Percentiles rank a stretch among this genome's conserved stretches.
Conservation (phyloP, 2,329 filamentous ascomycete genomes). For the Trichocomaceae sp. region DNA sequence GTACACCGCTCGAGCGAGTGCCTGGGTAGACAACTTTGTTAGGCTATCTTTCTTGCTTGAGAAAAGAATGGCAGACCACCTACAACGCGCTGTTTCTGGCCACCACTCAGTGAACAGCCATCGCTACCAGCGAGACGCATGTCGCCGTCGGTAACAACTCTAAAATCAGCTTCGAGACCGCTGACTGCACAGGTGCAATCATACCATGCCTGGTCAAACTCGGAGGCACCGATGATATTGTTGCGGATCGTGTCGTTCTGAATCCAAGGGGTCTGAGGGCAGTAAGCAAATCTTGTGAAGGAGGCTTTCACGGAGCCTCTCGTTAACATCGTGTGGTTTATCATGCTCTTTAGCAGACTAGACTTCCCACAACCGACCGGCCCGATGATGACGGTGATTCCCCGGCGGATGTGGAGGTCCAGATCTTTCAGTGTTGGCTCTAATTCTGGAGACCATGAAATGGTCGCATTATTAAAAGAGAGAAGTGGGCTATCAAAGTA, state of each 20-base stretch:
- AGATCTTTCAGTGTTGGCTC: background rate
- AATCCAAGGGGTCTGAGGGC: too few species aligned
- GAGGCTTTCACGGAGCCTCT: too few species aligned
- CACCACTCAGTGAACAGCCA: conserved; percentile 70
- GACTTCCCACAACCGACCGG: conserved; percentile 50
- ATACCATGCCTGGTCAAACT: conserved; percentile 24
- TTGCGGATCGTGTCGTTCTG: conserved; percentile 36
- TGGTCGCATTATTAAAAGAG: background rate
- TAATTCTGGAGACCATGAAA: background rate
- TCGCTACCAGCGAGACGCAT: conserved; percentile 64
- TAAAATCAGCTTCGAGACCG: conserved; percentile 24
- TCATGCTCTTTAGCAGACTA: too few species aligned
- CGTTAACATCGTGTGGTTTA: too few species aligned
- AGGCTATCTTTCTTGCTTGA: too few species aligned
- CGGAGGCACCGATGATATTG: conserved; percentile 27
- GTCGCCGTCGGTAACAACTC: conserved; percentile 47
- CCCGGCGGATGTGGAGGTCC: background rate
- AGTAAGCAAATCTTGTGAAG: too few species aligned
- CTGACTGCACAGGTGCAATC: conserved; percentile 14
- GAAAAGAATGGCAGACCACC: background rate
- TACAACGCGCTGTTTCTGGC: conserved; percentile 73
- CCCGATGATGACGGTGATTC: conserved; percentile 34
- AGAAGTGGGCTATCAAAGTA: background rate
- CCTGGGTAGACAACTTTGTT: too few species aligned
- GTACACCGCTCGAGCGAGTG: too few species aligned